Percentiles rank a stretch among this genome's conserved stretches.
These are phyloP conservation scores for Chrysosporium queenslandicum DNA, from an alignment of 2,329 filamentous ascomycete species.

Conservation along the genomic window DNA sequence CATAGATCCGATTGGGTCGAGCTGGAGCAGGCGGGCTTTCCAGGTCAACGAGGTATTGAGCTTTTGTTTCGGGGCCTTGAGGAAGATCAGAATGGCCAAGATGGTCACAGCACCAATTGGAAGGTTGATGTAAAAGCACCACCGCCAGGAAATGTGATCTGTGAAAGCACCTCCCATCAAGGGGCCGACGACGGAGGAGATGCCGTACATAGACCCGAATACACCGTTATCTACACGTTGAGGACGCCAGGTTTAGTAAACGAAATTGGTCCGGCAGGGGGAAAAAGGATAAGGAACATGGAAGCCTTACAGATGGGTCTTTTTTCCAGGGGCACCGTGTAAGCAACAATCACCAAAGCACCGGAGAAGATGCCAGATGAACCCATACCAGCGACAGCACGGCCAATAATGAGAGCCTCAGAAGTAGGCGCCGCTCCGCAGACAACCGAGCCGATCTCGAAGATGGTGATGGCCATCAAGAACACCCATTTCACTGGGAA, in stretches of 20 bases:
- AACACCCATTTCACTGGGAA: constrained; percentile 38
- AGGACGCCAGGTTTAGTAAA: constrained; percentile 17
- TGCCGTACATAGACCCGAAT: constrained; percentile 17
- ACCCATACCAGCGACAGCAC: constrained; percentile 36
- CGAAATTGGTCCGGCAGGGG: too few relatives aligned
- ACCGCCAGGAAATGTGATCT: constrained; percentile 35
- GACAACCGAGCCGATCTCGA: constrained; percentile 35
- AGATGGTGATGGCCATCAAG: constrained; percentile 32
- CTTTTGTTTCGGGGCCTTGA: constrained; percentile 24
- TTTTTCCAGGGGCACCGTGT: constrained; percentile 16
- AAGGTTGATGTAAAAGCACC: constrained; percentile 38
- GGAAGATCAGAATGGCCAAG: constrained; percentile 27
- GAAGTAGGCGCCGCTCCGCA: constrained; percentile 33
- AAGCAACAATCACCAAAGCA: constrained; percentile 23
- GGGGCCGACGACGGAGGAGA: constrained; percentile 16
- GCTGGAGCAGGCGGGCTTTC: constrained; percentile 22
- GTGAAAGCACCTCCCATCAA: constrained; percentile 37
- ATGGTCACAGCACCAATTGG: constrained; percentile 22
- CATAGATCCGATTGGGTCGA: constrained; percentile 37
- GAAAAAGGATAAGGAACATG: constrained; percentile 25
- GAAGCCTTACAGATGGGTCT: constrained; percentile 14
- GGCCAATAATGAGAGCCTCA: constrained; percentile 32
- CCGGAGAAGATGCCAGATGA: constrained; percentile 33
- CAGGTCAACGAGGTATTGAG: constrained; percentile 19
- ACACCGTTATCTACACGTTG: constrained; percentile 13